Evolutionary conservation across 2,329 filamentous ascomycete genomes (phyloP).

Genomic region (Colletotrichum tamarilloi): DNA sequence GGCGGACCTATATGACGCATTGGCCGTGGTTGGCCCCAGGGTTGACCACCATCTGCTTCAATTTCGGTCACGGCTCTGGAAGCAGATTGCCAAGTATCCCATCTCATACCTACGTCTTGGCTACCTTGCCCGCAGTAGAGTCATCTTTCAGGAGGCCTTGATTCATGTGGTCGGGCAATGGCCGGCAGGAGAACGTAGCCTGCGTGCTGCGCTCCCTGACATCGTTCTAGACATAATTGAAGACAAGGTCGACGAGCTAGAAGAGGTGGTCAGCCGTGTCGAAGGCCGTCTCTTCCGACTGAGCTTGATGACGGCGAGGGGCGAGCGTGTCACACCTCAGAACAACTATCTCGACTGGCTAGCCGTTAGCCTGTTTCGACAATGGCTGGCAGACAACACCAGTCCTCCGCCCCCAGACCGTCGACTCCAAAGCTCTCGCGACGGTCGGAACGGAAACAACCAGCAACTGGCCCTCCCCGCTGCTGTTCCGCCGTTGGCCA

Average conservation of each 20-base stretch:
- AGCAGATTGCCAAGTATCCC: constrained; percentile 96
- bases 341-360: constrained; percentile 92
- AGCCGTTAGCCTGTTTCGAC: constrained; percentile 85
- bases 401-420: constrained; percentile 68
- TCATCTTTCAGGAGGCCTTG: constrained; percentile 87
- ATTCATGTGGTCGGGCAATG: constrained; percentile 96
- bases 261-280: constrained; percentile 82
- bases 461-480: constrained; percentile 49
- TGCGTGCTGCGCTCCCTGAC: constrained; percentile 79
- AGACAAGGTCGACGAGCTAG: constrained; percentile 93
- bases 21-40: constrained; percentile 86
- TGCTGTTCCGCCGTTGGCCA: constrained; percentile 61
- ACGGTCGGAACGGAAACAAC: constrained; percentile 44
- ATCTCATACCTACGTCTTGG: constrained; percentile 91
- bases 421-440: constrained; percentile 42
- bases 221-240: constrained; percentile 89
- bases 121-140: constrained; percentile 83
- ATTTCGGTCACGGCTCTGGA: constrained; percentile 91
- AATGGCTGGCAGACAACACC: constrained; percentile 93
- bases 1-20: constrained; percentile 94
- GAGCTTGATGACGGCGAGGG: constrained; percentile 79
- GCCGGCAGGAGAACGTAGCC: constrained; percentile 82
- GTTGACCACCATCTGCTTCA: constrained; percentile 95
- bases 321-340: constrained; percentile 83
- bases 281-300: constrained; percentile 87